These are phyloP conservation scores for Zygosaccharomyces sapae DNA, from an alignment of 1,139 yeast species.

Conservation along the genomic window DNA sequence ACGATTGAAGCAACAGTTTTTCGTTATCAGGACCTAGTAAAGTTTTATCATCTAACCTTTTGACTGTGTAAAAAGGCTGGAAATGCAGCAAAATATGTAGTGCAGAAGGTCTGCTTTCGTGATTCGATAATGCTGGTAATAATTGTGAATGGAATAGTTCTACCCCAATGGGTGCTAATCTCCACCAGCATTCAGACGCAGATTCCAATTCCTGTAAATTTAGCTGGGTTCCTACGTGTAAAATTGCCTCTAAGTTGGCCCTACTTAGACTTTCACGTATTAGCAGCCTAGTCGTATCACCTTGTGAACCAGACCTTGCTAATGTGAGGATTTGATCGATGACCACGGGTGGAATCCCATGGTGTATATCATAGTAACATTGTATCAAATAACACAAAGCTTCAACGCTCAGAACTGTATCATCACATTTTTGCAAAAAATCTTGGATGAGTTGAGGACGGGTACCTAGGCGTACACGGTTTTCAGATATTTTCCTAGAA, in stretches of 20 bases:
- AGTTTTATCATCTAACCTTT: slow-evolving; percentile 3
- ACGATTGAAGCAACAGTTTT: not conserved
- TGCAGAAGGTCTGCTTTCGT: slow-evolving; percentile 1
- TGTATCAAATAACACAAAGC: slow-evolving; percentile 10
- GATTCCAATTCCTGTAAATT: slow-evolving; percentile 6
- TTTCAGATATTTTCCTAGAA: not conserved
- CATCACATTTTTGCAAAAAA: slow-evolving; percentile 3
- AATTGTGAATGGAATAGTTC: slow-evolving; percentile 6
- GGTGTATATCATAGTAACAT: not conserved
- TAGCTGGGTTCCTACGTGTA: not conserved
- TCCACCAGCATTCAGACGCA: slow-evolving; percentile 13
- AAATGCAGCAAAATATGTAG: slow-evolving; percentile 8
- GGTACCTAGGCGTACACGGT: not conserved
- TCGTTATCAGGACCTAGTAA: slow-evolving; percentile 5
- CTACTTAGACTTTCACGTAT: slow-evolving; percentile 1
- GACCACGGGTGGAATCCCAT: not conserved
- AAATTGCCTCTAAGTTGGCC: slow-evolving; percentile 1
- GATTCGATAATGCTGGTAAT: slow-evolving; percentile 8
- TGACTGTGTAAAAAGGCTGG: slow-evolving; percentile 7
- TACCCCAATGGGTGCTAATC: slow-evolving; percentile 6
- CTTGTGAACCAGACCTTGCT: not conserved
- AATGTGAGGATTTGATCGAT: not conserved
- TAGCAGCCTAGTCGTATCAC: not conserved
- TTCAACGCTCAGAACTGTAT: slow-evolving; percentile 7
- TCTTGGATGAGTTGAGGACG: not conserved